These are phyloP conservation scores for Rutidosis leptorrhynchoides DNA, from an alignment of 129 eudicot genomes.

Conservation along the genomic window DNA sequence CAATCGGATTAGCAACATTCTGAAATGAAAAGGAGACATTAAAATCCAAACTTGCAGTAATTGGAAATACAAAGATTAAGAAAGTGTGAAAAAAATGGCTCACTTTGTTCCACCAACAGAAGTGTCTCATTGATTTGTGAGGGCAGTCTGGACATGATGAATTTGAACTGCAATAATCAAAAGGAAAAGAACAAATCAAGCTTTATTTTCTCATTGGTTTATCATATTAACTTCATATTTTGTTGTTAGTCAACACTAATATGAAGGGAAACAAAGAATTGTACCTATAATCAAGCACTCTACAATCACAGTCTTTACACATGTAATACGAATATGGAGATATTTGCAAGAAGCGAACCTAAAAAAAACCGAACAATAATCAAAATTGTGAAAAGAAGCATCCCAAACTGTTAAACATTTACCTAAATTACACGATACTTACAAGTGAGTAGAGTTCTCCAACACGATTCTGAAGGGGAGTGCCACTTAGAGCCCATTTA, in stretches of 20 bases:
- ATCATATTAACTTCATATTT: too few relatives aligned
- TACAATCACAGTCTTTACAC: constrained; percentile 94
- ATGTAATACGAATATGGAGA: constrained; percentile 74
- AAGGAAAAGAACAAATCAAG: neutral
- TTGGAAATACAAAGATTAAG: neutral
- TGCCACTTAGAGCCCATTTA: constrained; percentile 99
- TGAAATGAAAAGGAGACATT: constrained; percentile 19
- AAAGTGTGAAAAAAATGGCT: constrained; percentile 19
- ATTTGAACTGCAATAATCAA: constrained; percentile 44
- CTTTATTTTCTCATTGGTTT: too few relatives aligned
- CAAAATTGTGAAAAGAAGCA: neutral
- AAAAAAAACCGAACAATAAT: constrained; percentile 14
- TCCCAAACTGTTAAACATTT: constrained; percentile 15
- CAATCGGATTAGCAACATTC: constrained; percentile 73
- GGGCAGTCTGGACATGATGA: constrained; percentile 56
- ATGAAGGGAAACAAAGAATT: neutral
- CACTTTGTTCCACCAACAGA: constrained; percentile 98
- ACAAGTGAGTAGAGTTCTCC: constrained; percentile 98
- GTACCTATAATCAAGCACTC: constrained; percentile 80
- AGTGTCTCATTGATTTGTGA: constrained; percentile 80
- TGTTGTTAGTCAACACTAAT: constrained; percentile 1
- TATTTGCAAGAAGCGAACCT: constrained; percentile 83
- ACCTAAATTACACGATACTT: constrained; percentile 25
- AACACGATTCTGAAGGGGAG: constrained; percentile 97
- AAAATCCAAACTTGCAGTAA: constrained; percentile 19